These are phyloP conservation scores for Trichoderma harzianum DNA, from an alignment of 2,329 filamentous ascomycete species.

Conservation along the genomic window DNA sequence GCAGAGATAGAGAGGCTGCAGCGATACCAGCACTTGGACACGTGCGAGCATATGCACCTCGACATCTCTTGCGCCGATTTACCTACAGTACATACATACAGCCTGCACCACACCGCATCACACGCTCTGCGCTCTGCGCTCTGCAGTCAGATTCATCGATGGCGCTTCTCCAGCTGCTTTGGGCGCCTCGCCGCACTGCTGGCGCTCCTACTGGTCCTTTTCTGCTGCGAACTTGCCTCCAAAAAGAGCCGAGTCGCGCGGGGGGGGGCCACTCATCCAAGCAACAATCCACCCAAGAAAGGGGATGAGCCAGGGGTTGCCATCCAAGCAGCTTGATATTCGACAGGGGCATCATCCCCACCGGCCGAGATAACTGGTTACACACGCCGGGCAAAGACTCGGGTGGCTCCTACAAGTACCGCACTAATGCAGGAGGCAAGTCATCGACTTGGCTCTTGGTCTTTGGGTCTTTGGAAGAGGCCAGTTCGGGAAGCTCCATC, in stretches of 20 bases:
- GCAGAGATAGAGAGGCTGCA: neutral
- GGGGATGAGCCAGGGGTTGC: conserved; percentile 14
- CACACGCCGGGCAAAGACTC: neutral
- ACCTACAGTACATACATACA: neutral
- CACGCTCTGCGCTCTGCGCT: neutral
- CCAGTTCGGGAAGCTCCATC: conserved; percentile 11
- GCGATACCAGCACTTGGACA: neutral
- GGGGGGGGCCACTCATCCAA: neutral
- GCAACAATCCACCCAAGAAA: conserved; percentile 11
- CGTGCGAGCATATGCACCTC: neutral
- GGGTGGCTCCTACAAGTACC: neutral
- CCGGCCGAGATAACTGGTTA: conserved; percentile 13
- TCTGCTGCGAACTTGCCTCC: neutral
- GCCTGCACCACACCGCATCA: neutral
- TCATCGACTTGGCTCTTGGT: conserved; percentile 9
- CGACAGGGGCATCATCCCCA: conserved; percentile 11
- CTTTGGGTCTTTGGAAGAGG: neutral
- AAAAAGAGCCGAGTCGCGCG: conserved; percentile 8
- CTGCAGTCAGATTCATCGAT: neutral
- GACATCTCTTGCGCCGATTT: neutral
- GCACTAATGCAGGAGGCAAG: conserved; percentile 18
- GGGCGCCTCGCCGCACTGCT: neutral
- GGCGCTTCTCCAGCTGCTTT: neutral
- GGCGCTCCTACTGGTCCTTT: neutral
- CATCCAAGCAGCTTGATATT: conserved; percentile 6